phyloP scores from a whole-genome alignment of 805 yeast species.

The Candida wancherniae region DNA sequence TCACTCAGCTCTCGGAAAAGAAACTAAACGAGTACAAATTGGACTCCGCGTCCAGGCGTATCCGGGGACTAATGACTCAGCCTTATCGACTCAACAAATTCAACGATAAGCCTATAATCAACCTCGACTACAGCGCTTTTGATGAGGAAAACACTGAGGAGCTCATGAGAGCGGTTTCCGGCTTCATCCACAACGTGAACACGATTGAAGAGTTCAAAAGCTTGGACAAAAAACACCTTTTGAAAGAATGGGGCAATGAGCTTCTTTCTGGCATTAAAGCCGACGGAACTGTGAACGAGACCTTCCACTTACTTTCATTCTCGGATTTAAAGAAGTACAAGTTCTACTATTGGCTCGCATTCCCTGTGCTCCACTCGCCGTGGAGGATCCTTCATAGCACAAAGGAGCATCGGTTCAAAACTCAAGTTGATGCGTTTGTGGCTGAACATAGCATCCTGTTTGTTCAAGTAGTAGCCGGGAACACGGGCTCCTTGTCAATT shows the following conservation, averaged over 20 bases:
- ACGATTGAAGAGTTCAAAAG: constrained; percentile 81
- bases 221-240: constrained; percentile 55
- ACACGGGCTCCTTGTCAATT: no score
- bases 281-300: constrained; percentile 29
- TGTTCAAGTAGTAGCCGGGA: constrained; percentile 1
- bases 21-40: constrained; percentile 74
- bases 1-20: constrained; percentile 63
- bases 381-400: constrained; percentile 36
- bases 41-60: constrained; percentile 40
- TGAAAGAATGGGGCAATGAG: constrained; percentile 38
- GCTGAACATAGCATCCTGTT: not conserved
- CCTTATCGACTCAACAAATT: constrained; percentile 32
- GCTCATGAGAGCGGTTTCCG: constrained; percentile 21
- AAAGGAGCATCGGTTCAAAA: constrained; percentile 4
- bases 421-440: constrained; percentile 5
- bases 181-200: constrained; percentile 56
- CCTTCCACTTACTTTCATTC: constrained; percentile 50
- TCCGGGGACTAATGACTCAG: constrained; percentile 42
- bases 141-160: constrained; percentile 9
- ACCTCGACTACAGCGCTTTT: constrained; percentile 32
- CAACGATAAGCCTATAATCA: constrained; percentile 31
- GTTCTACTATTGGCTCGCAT: constrained; percentile 86
- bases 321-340: constrained; percentile 87
- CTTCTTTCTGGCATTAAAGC: constrained; percentile 10
- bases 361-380: constrained; percentile 56